Conservation (phyloP, 2,329 filamentous ascomycete genomes). For the Ophiostoma sp. region DNA sequence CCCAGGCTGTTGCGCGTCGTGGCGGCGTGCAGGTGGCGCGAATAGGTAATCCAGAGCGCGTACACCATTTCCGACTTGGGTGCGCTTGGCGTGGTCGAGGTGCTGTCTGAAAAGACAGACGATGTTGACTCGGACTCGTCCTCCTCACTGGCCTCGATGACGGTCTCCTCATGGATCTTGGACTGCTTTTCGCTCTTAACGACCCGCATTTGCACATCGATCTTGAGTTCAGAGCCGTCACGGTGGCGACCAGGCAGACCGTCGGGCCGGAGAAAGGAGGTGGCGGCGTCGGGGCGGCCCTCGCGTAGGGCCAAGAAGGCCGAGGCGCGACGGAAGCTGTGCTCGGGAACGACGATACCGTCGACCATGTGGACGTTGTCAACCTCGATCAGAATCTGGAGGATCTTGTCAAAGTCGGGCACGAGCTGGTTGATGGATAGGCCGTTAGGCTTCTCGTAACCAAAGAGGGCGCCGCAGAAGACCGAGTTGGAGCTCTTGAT, state of each 20-base stretch:
- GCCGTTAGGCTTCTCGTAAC: slow-evolving; percentile 80
- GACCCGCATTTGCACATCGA: slow-evolving; percentile 95
- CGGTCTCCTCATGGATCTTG: slow-evolving; percentile 61
- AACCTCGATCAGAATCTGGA: slow-evolving; percentile 80
- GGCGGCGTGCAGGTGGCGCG: slow-evolving; percentile 77
- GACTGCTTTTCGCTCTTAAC: slow-evolving; percentile 80
- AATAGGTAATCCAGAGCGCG: slow-evolving; percentile 97
- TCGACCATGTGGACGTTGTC: slow-evolving; percentile 82
- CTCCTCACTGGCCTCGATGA: slow-evolving; percentile 62
- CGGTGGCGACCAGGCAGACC: slow-evolving; percentile 84
- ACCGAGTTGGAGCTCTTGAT: slow-evolving; percentile 94
- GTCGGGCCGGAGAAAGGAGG: slow-evolving; percentile 78
- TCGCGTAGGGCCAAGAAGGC: slow-evolving; percentile 82
- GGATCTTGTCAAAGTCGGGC: slow-evolving; percentile 80
- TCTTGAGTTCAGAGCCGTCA: slow-evolving; percentile 87
- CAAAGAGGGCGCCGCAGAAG: slow-evolving; percentile 90
- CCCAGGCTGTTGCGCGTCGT: slow-evolving; percentile 57
- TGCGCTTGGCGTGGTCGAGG: slow-evolving; percentile 35
- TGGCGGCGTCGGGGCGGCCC: slow-evolving; percentile 73
- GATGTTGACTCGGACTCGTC: slow-evolving; percentile 34
- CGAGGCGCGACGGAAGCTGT: slow-evolving; percentile 87
- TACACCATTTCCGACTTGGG: slow-evolving; percentile 77
- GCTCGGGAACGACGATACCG: slow-evolving; percentile 95
- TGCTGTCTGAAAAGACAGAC: slow-evolving; percentile 12
- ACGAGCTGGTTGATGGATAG: slow-evolving; percentile 77